A percentile compares a stretch with the other conserved stretches of the same genome.
Evolutionary conservation across 495 filamentous ascomycete genomes (phyloP).

Genomic region (Lophiotrema nucula): DNA sequence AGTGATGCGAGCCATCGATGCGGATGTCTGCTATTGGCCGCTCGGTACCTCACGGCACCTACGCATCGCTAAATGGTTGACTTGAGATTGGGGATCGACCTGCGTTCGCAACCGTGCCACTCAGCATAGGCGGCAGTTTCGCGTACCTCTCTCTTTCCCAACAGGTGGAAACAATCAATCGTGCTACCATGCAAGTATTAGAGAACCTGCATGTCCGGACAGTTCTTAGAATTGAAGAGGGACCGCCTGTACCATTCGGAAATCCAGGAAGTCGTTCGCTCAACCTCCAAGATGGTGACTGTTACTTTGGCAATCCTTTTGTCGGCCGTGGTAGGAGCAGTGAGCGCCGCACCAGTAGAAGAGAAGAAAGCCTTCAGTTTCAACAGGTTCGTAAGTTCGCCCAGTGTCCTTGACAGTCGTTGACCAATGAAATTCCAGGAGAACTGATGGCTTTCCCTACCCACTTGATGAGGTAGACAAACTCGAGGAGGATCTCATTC

Average conservation of each 20-base stretch:
- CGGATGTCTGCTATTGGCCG: neutral
- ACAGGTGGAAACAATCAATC: too few species aligned
- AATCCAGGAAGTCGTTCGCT: too few species aligned
- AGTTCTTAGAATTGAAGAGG: too few species aligned
- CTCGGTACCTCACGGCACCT: neutral
- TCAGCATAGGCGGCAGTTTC: neutral
- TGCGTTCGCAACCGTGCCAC: neutral
- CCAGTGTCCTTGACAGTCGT: neutral
- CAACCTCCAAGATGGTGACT: neutral
- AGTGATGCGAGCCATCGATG: neutral
- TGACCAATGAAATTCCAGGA: neutral
- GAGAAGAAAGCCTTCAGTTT: slow-evolving; percentile 20
- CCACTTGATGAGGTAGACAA: slow-evolving; percentile 23
- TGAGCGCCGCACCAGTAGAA: too few species aligned
- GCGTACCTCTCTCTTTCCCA: too few species aligned
- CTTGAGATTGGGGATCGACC: neutral
- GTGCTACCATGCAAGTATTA: too few species aligned
- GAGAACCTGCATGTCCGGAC: too few species aligned
- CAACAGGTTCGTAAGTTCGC: slow-evolving; percentile 7
- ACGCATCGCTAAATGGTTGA: neutral
- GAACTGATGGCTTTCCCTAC: slow-evolving; percentile 18
- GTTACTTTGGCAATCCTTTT: neutral
- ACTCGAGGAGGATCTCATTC: slow-evolving; percentile 19
- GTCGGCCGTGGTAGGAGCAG: neutral
- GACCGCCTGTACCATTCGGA: too few species aligned